Evolutionary conservation across 176 grass and related monocot genomes (phyloP).

Genomic region (Raddia guianensis): DNA sequence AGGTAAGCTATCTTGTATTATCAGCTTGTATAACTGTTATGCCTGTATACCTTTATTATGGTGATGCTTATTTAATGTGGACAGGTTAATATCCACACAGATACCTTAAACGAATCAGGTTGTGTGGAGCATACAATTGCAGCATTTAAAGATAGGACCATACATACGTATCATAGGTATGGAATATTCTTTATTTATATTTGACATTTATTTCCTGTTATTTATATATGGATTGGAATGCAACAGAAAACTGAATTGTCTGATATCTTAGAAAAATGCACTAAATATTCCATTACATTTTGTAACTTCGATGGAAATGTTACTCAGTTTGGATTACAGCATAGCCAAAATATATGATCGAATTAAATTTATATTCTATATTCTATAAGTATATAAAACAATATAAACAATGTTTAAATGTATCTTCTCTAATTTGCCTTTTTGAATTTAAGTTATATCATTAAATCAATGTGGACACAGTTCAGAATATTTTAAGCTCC

Average conservation of each 20-base stretch:
- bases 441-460: neutral
- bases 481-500: neutral
- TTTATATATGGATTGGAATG: constrained; percentile 22
- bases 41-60: neutral
- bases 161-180: constrained; percentile 99
- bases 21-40: constrained; percentile 17
- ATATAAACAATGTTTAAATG: neutral
- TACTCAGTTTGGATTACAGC: neutral
- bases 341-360: constrained; percentile 2
- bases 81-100: constrained; percentile 98
- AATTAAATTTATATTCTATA: neutral
- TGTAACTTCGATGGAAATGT: neutral
- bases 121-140: constrained; percentile 96
- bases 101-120: constrained; percentile 95
- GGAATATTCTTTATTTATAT: constrained; percentile 14
- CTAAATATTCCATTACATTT: neutral
- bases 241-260: neutral
- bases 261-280: constrained; percentile 13
- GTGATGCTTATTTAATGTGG: constrained; percentile 43
- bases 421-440: neutral
- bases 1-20: constrained; percentile 54
- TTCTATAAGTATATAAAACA: neutral
- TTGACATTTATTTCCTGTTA: neutral
- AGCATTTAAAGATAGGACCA: constrained; percentile 92
- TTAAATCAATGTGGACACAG: neutral